phyloP scores from a whole-genome alignment of 2,329 filamentous ascomycete genomes.

The Cordyceps tenuipes region DNA sequence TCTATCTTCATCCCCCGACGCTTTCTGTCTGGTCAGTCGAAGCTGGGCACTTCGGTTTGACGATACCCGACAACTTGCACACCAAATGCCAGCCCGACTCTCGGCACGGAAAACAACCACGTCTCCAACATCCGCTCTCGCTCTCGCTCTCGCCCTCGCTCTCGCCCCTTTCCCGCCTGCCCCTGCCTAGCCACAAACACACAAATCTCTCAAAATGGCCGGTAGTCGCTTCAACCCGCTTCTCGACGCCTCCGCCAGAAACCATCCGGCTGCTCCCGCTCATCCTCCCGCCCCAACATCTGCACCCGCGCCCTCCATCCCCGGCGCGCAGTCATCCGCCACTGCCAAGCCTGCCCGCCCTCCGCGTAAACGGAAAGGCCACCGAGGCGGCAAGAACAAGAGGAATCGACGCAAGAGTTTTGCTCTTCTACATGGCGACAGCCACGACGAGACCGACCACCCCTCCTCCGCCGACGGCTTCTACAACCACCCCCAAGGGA shows the following conservation, averaged over 20 bases:
- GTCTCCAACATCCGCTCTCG: neutral
- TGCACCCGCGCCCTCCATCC: slow-evolving; percentile 14
- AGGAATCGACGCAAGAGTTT: slow-evolving; percentile 73
- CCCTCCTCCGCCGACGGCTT: slow-evolving; percentile 32
- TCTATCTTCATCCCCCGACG: neutral
- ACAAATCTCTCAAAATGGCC: slow-evolving; percentile 20
- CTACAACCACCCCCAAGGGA: slow-evolving; percentile 43
- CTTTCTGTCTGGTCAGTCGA: neutral
- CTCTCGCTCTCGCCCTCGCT: no score
- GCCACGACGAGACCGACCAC: slow-evolving; percentile 28
- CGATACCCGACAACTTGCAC: neutral
- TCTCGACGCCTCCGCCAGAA: slow-evolving; percentile 11
- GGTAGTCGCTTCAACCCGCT: slow-evolving; percentile 25
- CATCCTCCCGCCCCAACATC: slow-evolving; percentile 6
- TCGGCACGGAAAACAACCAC: no score
- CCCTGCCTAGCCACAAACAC: neutral
- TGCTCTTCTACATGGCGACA: slow-evolving; percentile 53
- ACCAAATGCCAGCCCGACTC: neutral
- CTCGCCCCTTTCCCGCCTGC: neutral
- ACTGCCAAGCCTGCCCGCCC: slow-evolving; percentile 15
- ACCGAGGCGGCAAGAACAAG: slow-evolving; percentile 72
- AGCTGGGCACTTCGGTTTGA: slow-evolving; percentile 6
- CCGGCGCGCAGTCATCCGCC: slow-evolving; percentile 12
- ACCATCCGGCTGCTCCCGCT: neutral
- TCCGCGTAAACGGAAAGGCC: slow-evolving; percentile 58